A percentile compares a stretch with the other conserved stretches of the same genome.
Evolutionary conservation across 1,284 basidiomycete genomes (phyloP).

Genomic region (Termitomyces sp.): DNA sequence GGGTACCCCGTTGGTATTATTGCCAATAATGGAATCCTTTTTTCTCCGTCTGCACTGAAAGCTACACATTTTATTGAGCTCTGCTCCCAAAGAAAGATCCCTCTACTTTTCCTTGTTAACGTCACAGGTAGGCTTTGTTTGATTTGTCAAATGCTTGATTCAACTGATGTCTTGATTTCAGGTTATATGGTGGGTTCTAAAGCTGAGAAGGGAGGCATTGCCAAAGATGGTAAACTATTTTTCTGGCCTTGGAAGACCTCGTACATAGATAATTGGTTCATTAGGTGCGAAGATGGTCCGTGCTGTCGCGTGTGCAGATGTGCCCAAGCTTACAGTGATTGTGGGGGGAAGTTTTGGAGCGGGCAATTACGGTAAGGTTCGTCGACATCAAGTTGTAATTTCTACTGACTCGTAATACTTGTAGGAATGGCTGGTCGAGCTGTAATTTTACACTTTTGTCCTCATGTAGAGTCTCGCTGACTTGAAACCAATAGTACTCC

Average conservation of each 20-base stretch:
- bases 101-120: constrained; percentile 91
- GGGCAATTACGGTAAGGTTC: constrained; percentile 82
- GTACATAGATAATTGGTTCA: background rate
- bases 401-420: background rate
- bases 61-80: constrained; percentile 94
- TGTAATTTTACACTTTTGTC: constrained; percentile 39
- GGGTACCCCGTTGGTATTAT: constrained; percentile 87
- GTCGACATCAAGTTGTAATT: background rate
- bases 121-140: constrained; percentile 59
- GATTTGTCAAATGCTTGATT: background rate
- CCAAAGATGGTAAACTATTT: constrained; percentile 76
- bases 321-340: constrained; percentile 91
- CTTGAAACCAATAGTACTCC: constrained; percentile 57
- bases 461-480: constrained; percentile 7
- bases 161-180: constrained; percentile 19
- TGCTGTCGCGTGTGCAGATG: constrained; percentile 90
- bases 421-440: constrained; percentile 85
- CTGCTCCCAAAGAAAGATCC: constrained; percentile 88
- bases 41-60: constrained; percentile 90
- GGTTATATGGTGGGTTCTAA: constrained; percentile 96
- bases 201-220: constrained; percentile 91
- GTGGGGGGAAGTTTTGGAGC: constrained; percentile 96
- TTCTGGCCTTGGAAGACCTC: background rate
- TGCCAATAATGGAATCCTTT: constrained; percentile 92
- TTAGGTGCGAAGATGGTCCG: constrained; percentile 90